Base-by-base conservation (phyloP, 441 rosid species). In the Rhodomyrtus psidioides region DNA sequence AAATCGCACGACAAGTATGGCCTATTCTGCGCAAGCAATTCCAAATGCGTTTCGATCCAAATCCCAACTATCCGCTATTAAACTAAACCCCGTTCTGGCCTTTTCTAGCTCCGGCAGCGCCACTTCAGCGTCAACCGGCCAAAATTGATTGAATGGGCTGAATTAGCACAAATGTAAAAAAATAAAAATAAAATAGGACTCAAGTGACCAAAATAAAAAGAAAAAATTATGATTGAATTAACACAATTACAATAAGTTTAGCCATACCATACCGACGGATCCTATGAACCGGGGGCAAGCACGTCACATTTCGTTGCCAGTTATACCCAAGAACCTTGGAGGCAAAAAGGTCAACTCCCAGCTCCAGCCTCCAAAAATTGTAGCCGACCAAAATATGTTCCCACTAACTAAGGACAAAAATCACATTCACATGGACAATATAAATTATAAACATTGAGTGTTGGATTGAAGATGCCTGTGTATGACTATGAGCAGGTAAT, bases 141-240 rank as follows among this genome's bases (percentile, higher is more conserved):
- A 12, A 51, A 51, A 12, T 51, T 51, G 1, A 4, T 2, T 3
- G 2, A 14, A 46, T 12, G 1, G 5, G 12, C 1, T 12, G 15
- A 51, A 51, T 51, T 51, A 0, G 4, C 5, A 51, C 1, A 12
- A 12, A 51, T 51, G 1, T 4, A 51, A 51, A 51, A 51, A 51
- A 1, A 3, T 4, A 51, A 51, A 51, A 51, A 51, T 0, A 3
- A 12, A 10, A 10, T 51, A 51, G 5, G 0, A 51, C 3, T 51
- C 1, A 3, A 49, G 3, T 12, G 53, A 1, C 5, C 10, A 49
- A 10, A 49, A 49, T n/a, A 49, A 49, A 49, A 2, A 9, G 42
- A 42, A 42, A 6, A 6, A 42, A 6, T 42, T 6, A 51, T 51
- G 2, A 51, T 51, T 51, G 4, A 51, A 51, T 51, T 51, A 4